Evolutionary conservation across 2,329 filamentous ascomycete species (phyloP), one percentile per base, ranked within the genome.

Genomic region (Pestalotiopsis fici): DNA sequence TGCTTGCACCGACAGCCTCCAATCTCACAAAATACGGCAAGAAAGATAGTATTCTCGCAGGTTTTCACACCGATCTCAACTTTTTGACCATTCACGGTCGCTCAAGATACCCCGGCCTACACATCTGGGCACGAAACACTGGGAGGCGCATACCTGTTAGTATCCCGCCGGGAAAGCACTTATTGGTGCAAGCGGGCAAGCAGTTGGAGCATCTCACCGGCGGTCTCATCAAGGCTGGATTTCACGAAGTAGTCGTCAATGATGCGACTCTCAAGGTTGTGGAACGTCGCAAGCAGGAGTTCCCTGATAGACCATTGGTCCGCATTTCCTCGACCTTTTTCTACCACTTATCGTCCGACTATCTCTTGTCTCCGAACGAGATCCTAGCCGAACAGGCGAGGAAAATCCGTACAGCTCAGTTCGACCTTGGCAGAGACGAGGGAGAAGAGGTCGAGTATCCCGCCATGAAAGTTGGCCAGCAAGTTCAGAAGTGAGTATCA

Each of bases 41-140:
- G 3, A 79, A 81, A 63, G 83, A 88, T 79, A 89, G 86, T 62
- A 89, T 90, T 73, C 83, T 90, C 18, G 87, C 87, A 18, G 87
- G 87, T 50, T 90, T 90, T 80, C 87, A 90, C 76, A 89, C 87
- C 0, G 87, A 90, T 73, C 85, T 90, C 67, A 90, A 90, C 82
- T 90, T 89, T 75, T 82, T 90, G 64, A 90, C 87, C 70, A 90
- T 90, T 77, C 87, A 90, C 79, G 87, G 87, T 66, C 87, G 87
- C 71, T 88, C 86, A 35, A 86, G 87, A 68, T 90, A 88, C 71
- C 87, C 87, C 0, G 87, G 87, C 2, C 82, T 90, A 71, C 84
- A 90, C 79, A 85, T 90, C 73, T 90, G 87, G 87, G 87, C 87
- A 25, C 86, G 87, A 71, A 90, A 90, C 82, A 89, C 87, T 1